Base-by-base conservation (phyloP, 192 early-diverging fungal species). In the Dimargaris cristalligena region DNA sequence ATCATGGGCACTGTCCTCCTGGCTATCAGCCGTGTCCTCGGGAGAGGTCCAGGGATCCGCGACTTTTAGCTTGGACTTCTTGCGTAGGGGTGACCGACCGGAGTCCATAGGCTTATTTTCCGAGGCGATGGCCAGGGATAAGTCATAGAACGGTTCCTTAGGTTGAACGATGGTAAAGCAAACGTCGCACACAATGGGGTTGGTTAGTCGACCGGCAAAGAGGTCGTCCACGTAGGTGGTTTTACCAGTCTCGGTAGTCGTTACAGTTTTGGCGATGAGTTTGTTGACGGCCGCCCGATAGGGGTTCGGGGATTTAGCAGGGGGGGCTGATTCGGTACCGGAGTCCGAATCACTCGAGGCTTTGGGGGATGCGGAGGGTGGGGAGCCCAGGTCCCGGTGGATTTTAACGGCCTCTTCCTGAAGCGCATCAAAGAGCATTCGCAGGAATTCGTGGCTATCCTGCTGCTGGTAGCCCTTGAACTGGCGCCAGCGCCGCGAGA, bases 391-490 rank as follows among this genome's bases (percentile, higher is more conserved):
- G 22, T 26, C 22, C 22, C 26, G n/a, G n/a, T 50, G 54, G 3
- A 56, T 18, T 34, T 56, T 56, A 3, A 65, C 16, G 34, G 80
- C 79, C 59, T 87, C 85, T 26, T 75, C 67, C 44, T 67, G 61
- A 3, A 88, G 67, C 2, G 70, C 80, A 56, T 82, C 84, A 34
- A 87, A 54, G 11, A 88, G 60, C 50, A 74, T 67, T 6, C 84
- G 71, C 67, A 88, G 69, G 29, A 88, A 66, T 60, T 88, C 85
- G 32, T 88, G 85, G 23, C 75, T 76, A 60, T 88, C 85, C 62
- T 88, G 84, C 63, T 88, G 81, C 20, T 63, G 60, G 62, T 73
- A 77, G 22, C 63, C 66, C 2, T 71, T 67, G 65, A 86, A 87
- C 18, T 78, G 67, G 16, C 63, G 61, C 75, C 79, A 87, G 29